Base-by-base conservation (phyloP, 2,329 filamentous ascomycete genomes). In the Colletotrichum noveboracense region DNA sequence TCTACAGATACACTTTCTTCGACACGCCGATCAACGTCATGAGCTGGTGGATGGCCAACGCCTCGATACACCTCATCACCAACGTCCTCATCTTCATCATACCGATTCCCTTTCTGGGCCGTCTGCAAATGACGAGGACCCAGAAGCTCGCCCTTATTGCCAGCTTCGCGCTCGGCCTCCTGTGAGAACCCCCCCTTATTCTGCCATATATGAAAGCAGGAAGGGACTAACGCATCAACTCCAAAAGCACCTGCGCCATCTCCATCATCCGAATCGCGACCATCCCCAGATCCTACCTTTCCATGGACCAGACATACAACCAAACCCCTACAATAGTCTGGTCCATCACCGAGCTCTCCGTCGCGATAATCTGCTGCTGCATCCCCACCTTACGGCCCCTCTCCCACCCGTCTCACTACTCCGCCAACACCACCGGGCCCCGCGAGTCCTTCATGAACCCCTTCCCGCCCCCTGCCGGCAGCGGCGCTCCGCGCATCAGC, bases 291-390 rank as follows among this genome's bases (percentile, higher is more conserved):
- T 78, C 79, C 14, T 77, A 81, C n/a, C 73, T 48, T 1, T 79
- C 80, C 4, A 73, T 74, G 21, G 84, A 85, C 73, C 66, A 76
- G 3, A 85, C 83, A 6, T 86, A 80, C 77, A 80, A 84, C 61
- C 81, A 84, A 67, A 77, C 80, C 9, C 65, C 74, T n/a, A 81
- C 80, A 6, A 80, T 81, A 16, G 80, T 83, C 78, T 86, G 85
- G 83, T 84, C 83, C 24, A 80, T 86, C 64, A 81, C 85, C 69
- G 85, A 87, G 76, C 83, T 86, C 75, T 83, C 83, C 62, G 81
- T 83, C 65, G 85, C 84, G 70, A 81, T 86, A 75, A 79, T 86
- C 14, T 86, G 85, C 75, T 81, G 83, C 61, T 85, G 84, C 71
- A 81, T 86, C 7, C 85, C 85, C 1, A 85, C 84, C 18, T 78